These are phyloP conservation scores for Capronia americana DNA, from an alignment of 2,329 filamentous ascomycete genomes.

Conservation along the genomic window DNA sequence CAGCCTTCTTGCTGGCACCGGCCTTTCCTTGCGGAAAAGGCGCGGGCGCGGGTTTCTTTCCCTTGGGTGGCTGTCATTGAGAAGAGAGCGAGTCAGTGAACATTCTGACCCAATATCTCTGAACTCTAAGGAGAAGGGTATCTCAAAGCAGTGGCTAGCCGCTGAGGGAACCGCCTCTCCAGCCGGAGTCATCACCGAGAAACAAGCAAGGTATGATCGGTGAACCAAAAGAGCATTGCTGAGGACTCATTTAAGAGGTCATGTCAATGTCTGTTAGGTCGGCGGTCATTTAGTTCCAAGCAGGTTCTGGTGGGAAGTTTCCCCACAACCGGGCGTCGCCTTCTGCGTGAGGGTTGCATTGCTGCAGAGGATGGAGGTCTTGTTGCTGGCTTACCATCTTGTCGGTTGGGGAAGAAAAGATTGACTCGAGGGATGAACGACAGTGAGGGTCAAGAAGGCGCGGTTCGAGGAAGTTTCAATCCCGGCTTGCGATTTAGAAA, in stretches of 20 bases:
- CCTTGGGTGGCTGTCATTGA: slow-evolving; percentile 99
- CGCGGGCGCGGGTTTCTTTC: slow-evolving; percentile 97
- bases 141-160: slow-evolving; percentile 17
- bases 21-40: slow-evolving; percentile 96
- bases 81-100: slow-evolving; percentile 95
- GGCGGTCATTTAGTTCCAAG: slow-evolving; percentile 10
- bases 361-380: slow-evolving; percentile 10
- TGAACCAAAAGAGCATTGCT: neutral
- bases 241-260: slow-evolving; percentile 36
- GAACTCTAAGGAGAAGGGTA: slow-evolving; percentile 80
- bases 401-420: slow-evolving; percentile 8
- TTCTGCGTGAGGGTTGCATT: slow-evolving; percentile 14
- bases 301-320: slow-evolving; percentile 25
- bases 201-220: slow-evolving; percentile 1
- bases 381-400: slow-evolving; percentile 36
- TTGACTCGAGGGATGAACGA: slow-evolving; percentile 9
- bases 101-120: slow-evolving; percentile 68
- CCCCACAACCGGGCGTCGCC: slow-evolving; percentile 14
- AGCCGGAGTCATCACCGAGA: slow-evolving; percentile 35
- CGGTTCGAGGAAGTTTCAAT: slow-evolving; percentile 12
- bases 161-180: slow-evolving; percentile 24
- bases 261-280: slow-evolving; percentile 4
- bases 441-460: slow-evolving; percentile 3
- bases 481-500: slow-evolving; percentile 13
- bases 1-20: slow-evolving; percentile 83